Percentiles rank a stretch among this genome's conserved stretches.
Evolutionary conservation across 2,329 filamentous ascomycete species (phyloP).

Genomic region (Dryadomyces quercivorus): DNA sequence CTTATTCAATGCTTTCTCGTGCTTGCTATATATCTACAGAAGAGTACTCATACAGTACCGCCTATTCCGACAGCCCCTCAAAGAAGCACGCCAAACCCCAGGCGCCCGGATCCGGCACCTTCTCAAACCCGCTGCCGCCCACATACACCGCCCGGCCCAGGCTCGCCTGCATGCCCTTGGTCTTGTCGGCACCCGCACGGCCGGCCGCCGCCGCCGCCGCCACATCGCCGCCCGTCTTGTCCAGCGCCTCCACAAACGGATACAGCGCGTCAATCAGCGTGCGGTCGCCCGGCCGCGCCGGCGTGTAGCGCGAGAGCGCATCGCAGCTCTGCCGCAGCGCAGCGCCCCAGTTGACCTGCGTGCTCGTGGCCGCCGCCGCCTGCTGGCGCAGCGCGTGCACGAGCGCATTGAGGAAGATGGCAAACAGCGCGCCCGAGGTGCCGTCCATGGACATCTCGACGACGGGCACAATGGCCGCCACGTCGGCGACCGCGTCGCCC

Average conservation of each 20-base stretch:
- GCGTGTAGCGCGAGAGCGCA: slow-evolving; percentile 71
- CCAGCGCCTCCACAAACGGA: slow-evolving; percentile 71
- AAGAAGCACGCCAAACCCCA: slow-evolving; percentile 70
- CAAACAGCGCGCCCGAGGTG: slow-evolving; percentile 49
- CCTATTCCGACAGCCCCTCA: slow-evolving; percentile 42
- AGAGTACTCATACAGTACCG: too few species aligned
- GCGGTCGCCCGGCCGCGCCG: slow-evolving; percentile 76
- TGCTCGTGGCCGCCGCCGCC: slow-evolving; percentile 19
- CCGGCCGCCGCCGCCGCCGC: slow-evolving; percentile 65
- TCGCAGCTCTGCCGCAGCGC: slow-evolving; percentile 62
- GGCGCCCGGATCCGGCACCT: slow-evolving; percentile 61
- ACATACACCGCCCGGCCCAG: slow-evolving; percentile 77
- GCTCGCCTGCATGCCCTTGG: slow-evolving; percentile 85
- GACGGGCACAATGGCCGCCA: slow-evolving; percentile 38
- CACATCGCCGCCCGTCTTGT: slow-evolving; percentile 46
- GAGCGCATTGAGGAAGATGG: slow-evolving; percentile 84
- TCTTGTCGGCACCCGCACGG: slow-evolving; percentile 63
- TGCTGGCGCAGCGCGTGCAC: slow-evolving; percentile 46
- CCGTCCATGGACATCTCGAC: slow-evolving; percentile 49
- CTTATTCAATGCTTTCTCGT: not conserved
- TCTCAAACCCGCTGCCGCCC: slow-evolving; percentile 37
- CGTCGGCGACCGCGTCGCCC: slow-evolving; percentile 40
- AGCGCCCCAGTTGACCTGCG: slow-evolving; percentile 36
- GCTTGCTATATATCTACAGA: slow-evolving; percentile 16
- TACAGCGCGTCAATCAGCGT: slow-evolving; percentile 83